Evolutionary conservation across 306 rosid species (phyloP).

Genomic region (Dalbergia cultrata): DNA sequence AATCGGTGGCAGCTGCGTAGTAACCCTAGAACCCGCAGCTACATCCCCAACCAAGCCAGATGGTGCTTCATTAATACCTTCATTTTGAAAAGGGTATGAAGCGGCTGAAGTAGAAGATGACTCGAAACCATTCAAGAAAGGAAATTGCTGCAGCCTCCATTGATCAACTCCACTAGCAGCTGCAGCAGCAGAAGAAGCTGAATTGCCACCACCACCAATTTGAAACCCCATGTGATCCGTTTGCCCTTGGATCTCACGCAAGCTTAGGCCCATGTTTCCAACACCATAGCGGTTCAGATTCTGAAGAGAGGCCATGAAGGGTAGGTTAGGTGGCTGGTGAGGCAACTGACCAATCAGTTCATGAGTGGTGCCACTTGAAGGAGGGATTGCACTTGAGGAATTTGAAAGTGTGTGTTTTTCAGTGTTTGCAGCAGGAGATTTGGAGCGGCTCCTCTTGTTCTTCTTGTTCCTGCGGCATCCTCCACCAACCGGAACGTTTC

Average conservation of each 20-base stretch:
- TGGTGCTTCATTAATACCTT: constrained; percentile 29
- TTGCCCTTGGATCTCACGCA: constrained; percentile 65
- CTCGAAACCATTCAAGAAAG: constrained; percentile 68
- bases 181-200: constrained; percentile 8
- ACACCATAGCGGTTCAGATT: constrained; percentile 65
- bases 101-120: constrained; percentile 39
- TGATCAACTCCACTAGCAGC: constrained; percentile 47
- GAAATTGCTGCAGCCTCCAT: constrained; percentile 77
- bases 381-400: constrained; percentile 50
- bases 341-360: constrained; percentile 57
- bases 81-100: constrained; percentile 61
- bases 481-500: constrained; percentile 95
- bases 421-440: constrained; percentile 64
- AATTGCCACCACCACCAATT: constrained; percentile 49
- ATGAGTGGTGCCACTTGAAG: constrained; percentile 36
- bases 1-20: constrained; percentile 52
- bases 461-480: constrained; percentile 94
- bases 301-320: constrained; percentile 76
- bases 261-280: constrained; percentile 66
- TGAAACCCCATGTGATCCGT: constrained; percentile 64
- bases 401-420: constrained; percentile 51
- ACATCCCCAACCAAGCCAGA: constrained; percentile 51
- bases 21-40: constrained; percentile 64
- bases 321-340: constrained; percentile 56
- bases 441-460: constrained; percentile 70